These are phyloP conservation scores for Trichophyton benhamiae DNA, from an alignment of 2,329 filamentous ascomycete species.

Conservation along the genomic window DNA sequence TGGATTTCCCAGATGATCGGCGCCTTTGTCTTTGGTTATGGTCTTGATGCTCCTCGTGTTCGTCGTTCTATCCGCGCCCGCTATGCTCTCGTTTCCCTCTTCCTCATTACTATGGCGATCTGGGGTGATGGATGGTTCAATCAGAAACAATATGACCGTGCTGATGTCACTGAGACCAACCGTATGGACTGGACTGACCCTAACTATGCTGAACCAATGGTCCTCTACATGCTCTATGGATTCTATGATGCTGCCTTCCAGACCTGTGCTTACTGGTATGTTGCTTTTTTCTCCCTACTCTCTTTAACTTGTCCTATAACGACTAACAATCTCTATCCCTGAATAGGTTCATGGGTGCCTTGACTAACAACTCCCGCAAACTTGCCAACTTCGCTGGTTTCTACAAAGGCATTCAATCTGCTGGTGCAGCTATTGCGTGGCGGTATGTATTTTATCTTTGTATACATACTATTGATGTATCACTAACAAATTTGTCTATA, in stretches of 20 bases:
- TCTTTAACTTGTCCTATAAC: neutral
- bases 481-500: constrained; percentile 44
- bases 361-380: constrained; percentile 85
- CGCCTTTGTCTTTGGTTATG: constrained; percentile 58
- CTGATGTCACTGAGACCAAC: constrained; percentile 14
- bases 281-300: constrained; percentile 6
- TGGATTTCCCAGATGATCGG: constrained; percentile 68
- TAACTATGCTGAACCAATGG: constrained; percentile 66
- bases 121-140: constrained; percentile 82
- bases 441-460: constrained; percentile 21
- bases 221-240: constrained; percentile 82
- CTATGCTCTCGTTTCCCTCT: constrained; percentile 47
- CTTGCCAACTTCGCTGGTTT: constrained; percentile 84
- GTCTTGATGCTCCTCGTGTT: constrained; percentile 50
- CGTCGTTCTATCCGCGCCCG: constrained; percentile 58
- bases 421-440: constrained; percentile 54
- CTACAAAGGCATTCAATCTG: constrained; percentile 82
- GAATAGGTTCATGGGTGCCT: constrained; percentile 71
- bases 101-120: constrained; percentile 59
- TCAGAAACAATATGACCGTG: constrained; percentile 50
- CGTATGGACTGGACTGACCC: constrained; percentile 31
- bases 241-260: constrained; percentile 87
- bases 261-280: constrained; percentile 74
- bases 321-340: neutral
- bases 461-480: neutral